These are phyloP conservation scores for Symbiodinium pilosum DNA, from an alignment of 73 alveolate species.

Conservation along the genomic window DNA sequence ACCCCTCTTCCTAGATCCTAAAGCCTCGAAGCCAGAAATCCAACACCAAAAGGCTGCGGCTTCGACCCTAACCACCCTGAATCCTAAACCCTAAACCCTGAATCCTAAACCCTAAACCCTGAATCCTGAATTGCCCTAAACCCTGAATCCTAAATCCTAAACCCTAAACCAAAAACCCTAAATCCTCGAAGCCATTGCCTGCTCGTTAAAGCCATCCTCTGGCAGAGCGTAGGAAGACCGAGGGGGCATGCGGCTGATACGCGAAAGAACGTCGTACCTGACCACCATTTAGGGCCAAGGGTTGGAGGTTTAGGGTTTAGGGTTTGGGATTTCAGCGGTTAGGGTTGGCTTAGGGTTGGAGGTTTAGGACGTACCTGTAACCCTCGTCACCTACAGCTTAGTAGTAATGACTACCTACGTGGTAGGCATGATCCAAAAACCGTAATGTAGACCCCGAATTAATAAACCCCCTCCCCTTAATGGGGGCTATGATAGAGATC, in stretches of 20 bases:
- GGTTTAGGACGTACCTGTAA: background rate
- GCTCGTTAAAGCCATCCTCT: constrained; percentile 66
- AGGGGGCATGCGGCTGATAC: constrained; percentile 70
- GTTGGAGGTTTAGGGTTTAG: too few relatives aligned
- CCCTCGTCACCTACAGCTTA: too few relatives aligned
- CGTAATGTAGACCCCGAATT: too few relatives aligned
- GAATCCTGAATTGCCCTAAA: background rate
- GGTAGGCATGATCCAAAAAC: too few relatives aligned
- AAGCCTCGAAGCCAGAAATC: background rate
- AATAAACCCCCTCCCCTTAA: too few relatives aligned
- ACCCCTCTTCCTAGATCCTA: background rate
- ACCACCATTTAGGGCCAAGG: too few relatives aligned
- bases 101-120: background rate
- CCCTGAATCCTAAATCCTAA: background rate
- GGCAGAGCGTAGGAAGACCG: constrained; percentile 86
- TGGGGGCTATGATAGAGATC: too few relatives aligned
- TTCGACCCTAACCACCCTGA: background rate
- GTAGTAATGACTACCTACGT: too few relatives aligned
- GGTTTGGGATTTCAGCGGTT: too few relatives aligned
- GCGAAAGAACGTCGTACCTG: constrained; percentile 68
- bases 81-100: background rate
- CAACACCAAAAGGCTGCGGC: background rate
- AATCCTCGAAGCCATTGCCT: background rate
- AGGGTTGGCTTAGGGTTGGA: background rate
- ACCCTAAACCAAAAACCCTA: background rate